These are phyloP conservation scores for Sporothrix luriei DNA, from an alignment of 2,329 filamentous ascomycete genomes.

Conservation along the genomic window DNA sequence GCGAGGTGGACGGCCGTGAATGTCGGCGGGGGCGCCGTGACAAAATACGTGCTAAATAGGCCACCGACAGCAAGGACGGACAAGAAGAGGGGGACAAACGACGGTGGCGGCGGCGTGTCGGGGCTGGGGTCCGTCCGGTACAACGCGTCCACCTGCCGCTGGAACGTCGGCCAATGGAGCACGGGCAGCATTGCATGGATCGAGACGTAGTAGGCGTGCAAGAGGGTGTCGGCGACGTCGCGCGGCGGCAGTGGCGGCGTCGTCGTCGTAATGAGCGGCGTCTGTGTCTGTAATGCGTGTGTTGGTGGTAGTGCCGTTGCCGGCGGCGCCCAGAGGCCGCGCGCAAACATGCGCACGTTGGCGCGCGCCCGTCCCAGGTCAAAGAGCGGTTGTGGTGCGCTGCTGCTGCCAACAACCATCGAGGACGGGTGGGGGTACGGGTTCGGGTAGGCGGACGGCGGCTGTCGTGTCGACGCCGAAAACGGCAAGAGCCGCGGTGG, in stretches of 20 bases:
- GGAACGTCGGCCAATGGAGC: constrained; percentile 84
- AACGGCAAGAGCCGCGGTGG: background rate
- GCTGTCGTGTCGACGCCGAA: background rate
- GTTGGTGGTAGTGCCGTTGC: background rate
- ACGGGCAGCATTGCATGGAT: constrained; percentile 82
- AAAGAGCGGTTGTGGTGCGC: constrained; percentile 53
- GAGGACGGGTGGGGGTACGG: background rate
- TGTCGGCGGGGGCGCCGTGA: constrained; percentile 52
- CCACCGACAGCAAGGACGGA: constrained; percentile 80
- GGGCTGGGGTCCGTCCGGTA: constrained; percentile 52
- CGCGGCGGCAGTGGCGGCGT: constrained; percentile 70
- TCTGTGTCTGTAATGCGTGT: background rate
- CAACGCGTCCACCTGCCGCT: constrained; percentile 72
- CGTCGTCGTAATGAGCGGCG: constrained; percentile 41
- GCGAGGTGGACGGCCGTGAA: constrained; percentile 66
- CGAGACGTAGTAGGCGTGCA: constrained; percentile 74
- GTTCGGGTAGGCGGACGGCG: background rate
- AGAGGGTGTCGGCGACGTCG: constrained; percentile 68
- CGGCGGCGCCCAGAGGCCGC: constrained; percentile 79
- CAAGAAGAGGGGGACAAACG: constrained; percentile 81
- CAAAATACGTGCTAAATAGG: constrained; percentile 70
- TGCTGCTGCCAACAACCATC: background rate
- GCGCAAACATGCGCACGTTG: constrained; percentile 72
- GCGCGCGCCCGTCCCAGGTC: constrained; percentile 71
- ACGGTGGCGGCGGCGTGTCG: constrained; percentile 41